Conservation (phyloP, 345 rosid species). For the rapeseed (Brassica napus) region DNA sequence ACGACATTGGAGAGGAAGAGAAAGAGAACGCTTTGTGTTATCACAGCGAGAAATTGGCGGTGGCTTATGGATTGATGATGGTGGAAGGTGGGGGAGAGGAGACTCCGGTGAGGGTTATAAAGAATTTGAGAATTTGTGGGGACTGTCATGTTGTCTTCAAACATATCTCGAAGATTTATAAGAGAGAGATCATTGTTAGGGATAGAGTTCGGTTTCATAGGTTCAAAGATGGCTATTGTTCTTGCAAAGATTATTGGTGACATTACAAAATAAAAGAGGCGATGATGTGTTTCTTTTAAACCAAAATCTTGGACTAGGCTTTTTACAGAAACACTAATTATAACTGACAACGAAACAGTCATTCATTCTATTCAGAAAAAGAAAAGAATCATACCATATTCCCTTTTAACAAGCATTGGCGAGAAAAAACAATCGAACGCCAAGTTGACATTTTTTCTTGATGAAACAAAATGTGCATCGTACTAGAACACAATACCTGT, state of each 20-base stretch:
- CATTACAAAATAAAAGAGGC: not conserved
- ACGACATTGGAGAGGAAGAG: constrained; percentile 91
- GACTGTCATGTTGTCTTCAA: constrained; percentile 80
- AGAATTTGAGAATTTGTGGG: constrained; percentile 86
- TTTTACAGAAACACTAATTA: not conserved
- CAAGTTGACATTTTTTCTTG: too few species aligned
- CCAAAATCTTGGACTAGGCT: not conserved
- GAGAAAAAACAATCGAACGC: too few species aligned
- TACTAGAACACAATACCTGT: too few species aligned
- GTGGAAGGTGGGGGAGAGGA: constrained; percentile 36
- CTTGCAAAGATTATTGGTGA: constrained; percentile 88
- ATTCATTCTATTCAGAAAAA: too few species aligned
- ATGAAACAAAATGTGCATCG: too few species aligned
- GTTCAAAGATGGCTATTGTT: constrained; percentile 71
- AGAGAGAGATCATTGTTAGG: constrained; percentile 74
- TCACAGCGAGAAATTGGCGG: constrained; percentile 91
- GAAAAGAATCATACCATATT: too few species aligned
- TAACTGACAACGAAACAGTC: not conserved
- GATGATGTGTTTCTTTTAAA: not conserved
- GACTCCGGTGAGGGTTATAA: constrained; percentile 67
- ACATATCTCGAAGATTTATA: constrained; percentile 66
- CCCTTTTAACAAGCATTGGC: too few species aligned
- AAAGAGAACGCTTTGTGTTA: constrained; percentile 73
- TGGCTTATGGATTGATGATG: constrained; percentile 73
- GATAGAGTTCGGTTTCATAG: constrained; percentile 82